phyloP scores from a whole-genome alignment of 2,329 filamentous ascomycete species.

The Verticillium longisporum region DNA sequence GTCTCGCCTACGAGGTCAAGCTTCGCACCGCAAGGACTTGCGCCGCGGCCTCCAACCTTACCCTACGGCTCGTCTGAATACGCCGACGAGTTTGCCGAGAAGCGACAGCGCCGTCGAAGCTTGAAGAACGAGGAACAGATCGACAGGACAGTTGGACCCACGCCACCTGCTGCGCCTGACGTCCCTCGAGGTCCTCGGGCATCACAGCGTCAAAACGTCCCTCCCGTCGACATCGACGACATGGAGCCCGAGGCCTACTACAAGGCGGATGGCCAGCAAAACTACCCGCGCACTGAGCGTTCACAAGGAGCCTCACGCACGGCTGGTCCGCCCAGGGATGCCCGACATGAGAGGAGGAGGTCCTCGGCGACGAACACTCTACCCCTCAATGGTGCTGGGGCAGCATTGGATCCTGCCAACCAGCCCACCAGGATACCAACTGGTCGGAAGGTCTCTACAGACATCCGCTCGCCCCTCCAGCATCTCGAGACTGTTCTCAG shows the following conservation, averaged over 20 bases:
- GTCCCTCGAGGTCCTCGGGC: constrained; percentile 45
- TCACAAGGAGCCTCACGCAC: not conserved
- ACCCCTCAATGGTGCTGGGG: not conserved
- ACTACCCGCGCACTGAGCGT: not conserved
- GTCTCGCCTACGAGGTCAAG: constrained; percentile 46
- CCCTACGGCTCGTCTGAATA: constrained; percentile 37
- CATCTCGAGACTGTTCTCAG: constrained; percentile 88
- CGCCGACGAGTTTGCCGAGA: constrained; percentile 34
- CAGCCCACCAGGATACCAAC: constrained; percentile 30
- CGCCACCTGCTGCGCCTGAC: constrained; percentile 51
- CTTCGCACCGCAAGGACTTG: constrained; percentile 44
- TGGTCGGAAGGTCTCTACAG: constrained; percentile 58
- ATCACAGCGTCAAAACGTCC: constrained; percentile 14
- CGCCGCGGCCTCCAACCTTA: constrained; percentile 53
- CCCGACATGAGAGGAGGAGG: not conserved
- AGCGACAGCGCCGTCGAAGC: constrained; percentile 32
- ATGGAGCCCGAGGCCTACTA: constrained; percentile 23
- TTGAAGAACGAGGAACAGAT: constrained; percentile 25
- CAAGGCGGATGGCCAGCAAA: constrained; percentile 7
- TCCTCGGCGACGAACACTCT: not conserved
- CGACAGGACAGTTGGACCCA: constrained; percentile 24
- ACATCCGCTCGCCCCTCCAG: constrained; percentile 84
- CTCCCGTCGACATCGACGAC: not conserved
- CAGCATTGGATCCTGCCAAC: constrained; percentile 3
- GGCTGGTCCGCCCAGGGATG: not conserved